Conservation (phyloP, 2,329 filamentous ascomycete genomes). For the Phialophora tarda region DNA sequence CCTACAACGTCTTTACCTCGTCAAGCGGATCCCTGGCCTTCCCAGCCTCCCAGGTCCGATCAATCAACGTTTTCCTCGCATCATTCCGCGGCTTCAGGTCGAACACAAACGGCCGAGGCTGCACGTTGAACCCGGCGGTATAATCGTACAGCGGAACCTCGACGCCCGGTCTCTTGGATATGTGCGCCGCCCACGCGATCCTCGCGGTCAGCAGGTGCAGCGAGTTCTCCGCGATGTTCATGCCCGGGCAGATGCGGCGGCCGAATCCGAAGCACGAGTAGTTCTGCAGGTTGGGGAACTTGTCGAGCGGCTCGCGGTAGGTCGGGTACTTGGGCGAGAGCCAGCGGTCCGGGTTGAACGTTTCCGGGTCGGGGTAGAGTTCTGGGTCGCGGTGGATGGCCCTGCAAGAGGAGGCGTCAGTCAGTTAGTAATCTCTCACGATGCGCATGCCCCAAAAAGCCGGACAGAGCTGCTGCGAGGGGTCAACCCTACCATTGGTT, state of each 20-base stretch:
- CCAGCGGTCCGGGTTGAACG: constrained; percentile 62
- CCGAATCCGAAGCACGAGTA: constrained; percentile 63
- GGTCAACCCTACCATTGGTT: constrained; percentile 45
- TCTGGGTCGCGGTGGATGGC: constrained; percentile 59
- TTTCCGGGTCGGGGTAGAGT: constrained; percentile 58
- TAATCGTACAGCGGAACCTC: constrained; percentile 33
- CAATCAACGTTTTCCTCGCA: constrained; percentile 13
- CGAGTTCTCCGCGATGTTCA: constrained; percentile 40
- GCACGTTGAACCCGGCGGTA: constrained; percentile 33
- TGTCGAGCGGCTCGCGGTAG: constrained; percentile 58
- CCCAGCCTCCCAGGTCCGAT: constrained; percentile 8
- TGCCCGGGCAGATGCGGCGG: constrained; percentile 48
- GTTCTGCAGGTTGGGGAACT: constrained; percentile 60
- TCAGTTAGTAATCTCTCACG: background rate
- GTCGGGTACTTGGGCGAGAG: constrained; percentile 58
- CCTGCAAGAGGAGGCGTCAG: background rate
- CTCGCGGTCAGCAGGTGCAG: constrained; percentile 36
- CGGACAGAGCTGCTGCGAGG: no score
- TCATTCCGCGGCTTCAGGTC: constrained; percentile 24
- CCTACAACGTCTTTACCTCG: constrained; percentile 9
- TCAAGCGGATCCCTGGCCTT: constrained; percentile 23
- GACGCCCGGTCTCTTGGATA: constrained; percentile 21
- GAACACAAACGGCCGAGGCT: constrained; percentile 31
- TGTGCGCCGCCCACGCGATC: constrained; percentile 45
- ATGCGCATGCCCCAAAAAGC: no score